Conservation (phyloP, 192 early-diverging fungal genomes). For the Paraglomus brasilianum region DNA sequence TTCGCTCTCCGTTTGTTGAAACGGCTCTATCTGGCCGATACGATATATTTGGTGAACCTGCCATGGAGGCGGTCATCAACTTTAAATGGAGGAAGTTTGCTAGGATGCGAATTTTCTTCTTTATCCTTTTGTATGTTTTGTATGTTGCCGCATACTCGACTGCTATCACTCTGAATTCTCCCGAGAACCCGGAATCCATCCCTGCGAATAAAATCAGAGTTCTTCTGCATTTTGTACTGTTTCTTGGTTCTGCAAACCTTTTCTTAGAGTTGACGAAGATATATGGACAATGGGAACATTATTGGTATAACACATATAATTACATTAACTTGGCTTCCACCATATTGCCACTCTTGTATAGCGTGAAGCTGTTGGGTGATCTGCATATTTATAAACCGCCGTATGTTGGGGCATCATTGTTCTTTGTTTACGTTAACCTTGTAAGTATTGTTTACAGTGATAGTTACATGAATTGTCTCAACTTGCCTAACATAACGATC, state of each 20-base stretch:
- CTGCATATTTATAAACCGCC: no score
- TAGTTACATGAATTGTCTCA: no score
- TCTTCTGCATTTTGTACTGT: neutral
- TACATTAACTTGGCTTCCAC: conserved; percentile 9
- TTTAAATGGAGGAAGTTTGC: conserved; percentile 31
- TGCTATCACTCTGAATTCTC: neutral
- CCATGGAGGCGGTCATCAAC: conserved; percentile 28
- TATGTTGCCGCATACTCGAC: neutral
- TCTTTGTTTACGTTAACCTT: conserved; percentile 4
- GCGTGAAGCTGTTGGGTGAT: neutral
- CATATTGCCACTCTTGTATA: conserved; percentile 10
- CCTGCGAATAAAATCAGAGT: neutral
- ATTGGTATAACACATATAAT: neutral
- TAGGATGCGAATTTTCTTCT: neutral
- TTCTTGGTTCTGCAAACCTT: neutral
- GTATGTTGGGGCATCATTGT: neutral
- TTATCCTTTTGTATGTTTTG: neutral
- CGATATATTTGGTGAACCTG: conserved; percentile 26
- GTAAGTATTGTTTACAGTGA: no score
- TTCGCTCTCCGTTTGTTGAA: conserved; percentile 9
- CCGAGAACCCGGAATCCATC: no score
- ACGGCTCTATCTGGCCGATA: conserved; percentile 4
- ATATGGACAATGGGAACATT: conserved; percentile 4
- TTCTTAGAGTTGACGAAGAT: neutral
- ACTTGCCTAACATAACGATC: no score